Percentiles rank a stretch among this genome's conserved stretches.
Evolutionary conservation across 768 basidiomycete genomes (phyloP).

Genomic region (Auricularia sp.): DNA sequence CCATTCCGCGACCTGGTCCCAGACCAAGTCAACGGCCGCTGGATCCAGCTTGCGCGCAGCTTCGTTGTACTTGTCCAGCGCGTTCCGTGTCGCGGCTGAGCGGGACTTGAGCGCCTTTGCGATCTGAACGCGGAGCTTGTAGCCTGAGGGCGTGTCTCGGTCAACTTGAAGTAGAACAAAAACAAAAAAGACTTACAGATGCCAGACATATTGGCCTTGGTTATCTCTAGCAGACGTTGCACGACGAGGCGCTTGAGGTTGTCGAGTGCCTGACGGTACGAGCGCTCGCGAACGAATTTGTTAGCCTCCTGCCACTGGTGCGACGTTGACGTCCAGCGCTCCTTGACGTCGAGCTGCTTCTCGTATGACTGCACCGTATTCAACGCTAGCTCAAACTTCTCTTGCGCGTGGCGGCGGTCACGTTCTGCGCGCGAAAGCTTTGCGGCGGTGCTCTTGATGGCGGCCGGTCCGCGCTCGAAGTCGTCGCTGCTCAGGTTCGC

Average conservation of each 20-base stretch:
- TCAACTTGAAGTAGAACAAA: background rate
- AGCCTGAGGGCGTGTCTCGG: slow-evolving; percentile 13
- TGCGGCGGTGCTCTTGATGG: no score
- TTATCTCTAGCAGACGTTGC: slow-evolving; percentile 20
- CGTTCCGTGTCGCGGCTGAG: slow-evolving; percentile 16
- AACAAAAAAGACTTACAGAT: slow-evolving; percentile 11
- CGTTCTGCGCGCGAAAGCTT: no score
- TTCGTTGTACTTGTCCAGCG: slow-evolving; percentile 21
- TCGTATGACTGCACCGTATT: no score
- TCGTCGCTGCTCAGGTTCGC: no score
- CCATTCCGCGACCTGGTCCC: slow-evolving; percentile 17
- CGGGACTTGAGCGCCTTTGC: slow-evolving; percentile 20
- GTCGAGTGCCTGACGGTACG: slow-evolving; percentile 17
- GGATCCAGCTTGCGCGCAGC: slow-evolving; percentile 17
- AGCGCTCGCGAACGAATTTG: background rate
- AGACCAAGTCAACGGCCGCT: slow-evolving; percentile 16
- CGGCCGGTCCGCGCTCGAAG: no score
- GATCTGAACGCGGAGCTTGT: slow-evolving; percentile 21
- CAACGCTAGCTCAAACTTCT: no score
- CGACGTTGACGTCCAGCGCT: no score
- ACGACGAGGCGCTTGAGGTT: slow-evolving; percentile 22
- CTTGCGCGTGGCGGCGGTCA: no score
- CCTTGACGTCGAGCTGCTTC: no score
- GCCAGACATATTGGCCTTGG: slow-evolving; percentile 17
- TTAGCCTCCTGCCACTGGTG: no score